phyloP scores from a whole-genome alignment of 805 yeast species.

The Candida maltosa region DNA sequence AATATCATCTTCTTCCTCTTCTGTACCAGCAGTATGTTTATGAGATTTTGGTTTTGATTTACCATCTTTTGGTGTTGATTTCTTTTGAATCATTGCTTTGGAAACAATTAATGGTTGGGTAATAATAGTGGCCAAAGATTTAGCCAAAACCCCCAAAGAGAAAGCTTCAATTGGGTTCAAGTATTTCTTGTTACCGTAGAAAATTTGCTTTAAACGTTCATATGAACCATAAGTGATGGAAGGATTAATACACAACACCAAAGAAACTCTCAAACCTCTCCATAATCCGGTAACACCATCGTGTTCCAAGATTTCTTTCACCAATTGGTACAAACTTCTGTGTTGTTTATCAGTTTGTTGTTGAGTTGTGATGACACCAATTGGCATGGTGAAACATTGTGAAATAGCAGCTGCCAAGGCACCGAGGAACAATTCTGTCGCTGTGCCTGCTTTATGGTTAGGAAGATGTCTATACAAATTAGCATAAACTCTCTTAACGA shows the following conservation, averaged over 20 bases:
- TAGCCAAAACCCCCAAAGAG: conserved; percentile 73
- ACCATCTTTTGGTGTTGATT: conserved; percentile 22
- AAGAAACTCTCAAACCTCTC: conserved; percentile 79
- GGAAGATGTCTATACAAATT: conserved; percentile 31
- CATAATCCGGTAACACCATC: conserved; percentile 74
- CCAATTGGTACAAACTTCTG: conserved; percentile 27
- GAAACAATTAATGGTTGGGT: conserved; percentile 87
- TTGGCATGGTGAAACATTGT: conserved; percentile 78
- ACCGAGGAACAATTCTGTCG: conserved; percentile 69
- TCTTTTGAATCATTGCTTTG: conserved; percentile 73
- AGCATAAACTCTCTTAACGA: conserved; percentile 58
- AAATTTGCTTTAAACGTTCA: conserved; percentile 57
- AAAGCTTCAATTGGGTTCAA: conserved; percentile 66
- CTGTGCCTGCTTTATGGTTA: conserved; percentile 46
- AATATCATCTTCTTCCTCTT: conserved; percentile 33
- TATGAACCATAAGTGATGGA: conserved; percentile 83
- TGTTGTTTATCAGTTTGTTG: conserved; percentile 51
- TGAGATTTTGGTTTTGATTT: conserved; percentile 9
- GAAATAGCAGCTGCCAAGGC: conserved; percentile 81
- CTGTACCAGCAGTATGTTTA: conserved; percentile 14
- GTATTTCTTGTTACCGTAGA: conserved; percentile 40
- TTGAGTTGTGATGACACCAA: conserved; percentile 64
- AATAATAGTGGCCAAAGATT: conserved; percentile 71
- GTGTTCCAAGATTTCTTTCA: conserved; percentile 49
- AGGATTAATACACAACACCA: conserved; percentile 78